A percentile compares a stretch with the other conserved stretches of the same genome.
Evolutionary conservation across 2,329 filamentous ascomycete genomes (phyloP).

Genomic region (Xylariaceae sp.): DNA sequence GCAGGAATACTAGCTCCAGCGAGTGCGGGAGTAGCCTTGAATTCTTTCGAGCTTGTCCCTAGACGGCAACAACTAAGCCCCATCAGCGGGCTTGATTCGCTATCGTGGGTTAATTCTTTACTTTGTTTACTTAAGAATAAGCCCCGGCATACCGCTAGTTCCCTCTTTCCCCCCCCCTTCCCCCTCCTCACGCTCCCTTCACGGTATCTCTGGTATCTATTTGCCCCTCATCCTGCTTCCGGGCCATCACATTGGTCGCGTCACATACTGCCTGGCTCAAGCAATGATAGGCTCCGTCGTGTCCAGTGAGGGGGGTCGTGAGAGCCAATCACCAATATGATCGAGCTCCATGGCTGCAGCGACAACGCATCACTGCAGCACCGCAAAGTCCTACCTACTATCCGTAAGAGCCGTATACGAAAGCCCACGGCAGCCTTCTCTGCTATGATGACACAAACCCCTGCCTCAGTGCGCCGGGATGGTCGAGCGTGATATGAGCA

Average conservation of each 20-base stretch:
- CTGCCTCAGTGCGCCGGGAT: conserved; percentile 10
- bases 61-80: conserved; percentile 7
- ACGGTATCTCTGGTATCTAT: not conserved
- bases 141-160: conserved; percentile 14
- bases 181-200: conserved; percentile 3
- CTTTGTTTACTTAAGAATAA: not conserved
- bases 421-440: conserved; percentile 7
- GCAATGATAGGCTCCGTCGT: conserved; percentile 36
- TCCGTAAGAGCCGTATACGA: conserved; percentile 2
- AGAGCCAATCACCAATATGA: conserved; percentile 42
- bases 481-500: conserved; percentile 1
- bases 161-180: conserved; percentile 1
- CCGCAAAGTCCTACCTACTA: conserved; percentile 5
- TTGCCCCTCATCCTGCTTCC: conserved; percentile 13
- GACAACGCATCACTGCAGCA: conserved; percentile 40
- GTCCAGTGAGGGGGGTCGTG: conserved; percentile 32
- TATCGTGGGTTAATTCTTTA: not conserved
- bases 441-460: conserved; percentile 13
- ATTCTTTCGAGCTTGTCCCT: conserved; percentile 8
- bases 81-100: conserved; percentile 14
- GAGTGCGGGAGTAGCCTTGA: conserved; percentile 13
- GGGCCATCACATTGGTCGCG: conserved; percentile 43
- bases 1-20: not conserved
- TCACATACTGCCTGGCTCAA: conserved; percentile 16
- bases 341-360: conserved; percentile 41